Conservation (phyloP, 352 stramenopile species). For the Aphanomyces cochlioides region DNA sequence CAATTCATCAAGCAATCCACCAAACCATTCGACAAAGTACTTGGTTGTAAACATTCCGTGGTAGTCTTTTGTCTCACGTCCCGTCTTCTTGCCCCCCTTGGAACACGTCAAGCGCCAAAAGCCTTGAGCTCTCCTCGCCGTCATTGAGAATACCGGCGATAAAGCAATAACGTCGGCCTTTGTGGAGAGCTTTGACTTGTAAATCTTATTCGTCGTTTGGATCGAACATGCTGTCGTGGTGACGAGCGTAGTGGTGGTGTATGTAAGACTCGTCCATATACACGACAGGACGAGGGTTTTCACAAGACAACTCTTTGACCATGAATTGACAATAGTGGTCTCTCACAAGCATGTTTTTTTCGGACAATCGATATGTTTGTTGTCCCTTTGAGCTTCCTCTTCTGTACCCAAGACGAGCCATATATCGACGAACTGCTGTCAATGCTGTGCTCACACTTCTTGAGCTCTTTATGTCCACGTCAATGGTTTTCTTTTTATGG, state of each 20-base stretch:
- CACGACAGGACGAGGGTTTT: conserved; percentile 14
- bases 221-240: conserved; percentile 22
- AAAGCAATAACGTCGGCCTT: conserved; percentile 23
- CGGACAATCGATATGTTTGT: background rate
- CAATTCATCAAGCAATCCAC: background rate
- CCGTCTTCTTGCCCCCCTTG: background rate
- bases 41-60: conserved; percentile 25
- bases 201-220: conserved; percentile 30
- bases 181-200: background rate
- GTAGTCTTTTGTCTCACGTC: conserved; percentile 30
- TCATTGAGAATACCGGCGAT: conserved; percentile 8
- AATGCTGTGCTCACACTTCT: background rate
- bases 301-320: background rate
- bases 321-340: conserved; percentile 10
- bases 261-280: too few species aligned
- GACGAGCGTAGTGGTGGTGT: conserved; percentile 20
- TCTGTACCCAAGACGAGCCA: conserved; percentile 9
- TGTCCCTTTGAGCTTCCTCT: background rate
- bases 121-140: background rate
- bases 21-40: conserved; percentile 9
- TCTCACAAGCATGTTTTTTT: background rate
- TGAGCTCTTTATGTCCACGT: background rate
- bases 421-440: background rate
- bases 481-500: background rate
- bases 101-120: conserved; percentile 13